Percentiles rank a stretch among this genome's conserved stretches.
phyloP scores from a whole-genome alignment of 2,329 filamentous ascomycete genomes.

The Ophiobolus disseminans region DNA sequence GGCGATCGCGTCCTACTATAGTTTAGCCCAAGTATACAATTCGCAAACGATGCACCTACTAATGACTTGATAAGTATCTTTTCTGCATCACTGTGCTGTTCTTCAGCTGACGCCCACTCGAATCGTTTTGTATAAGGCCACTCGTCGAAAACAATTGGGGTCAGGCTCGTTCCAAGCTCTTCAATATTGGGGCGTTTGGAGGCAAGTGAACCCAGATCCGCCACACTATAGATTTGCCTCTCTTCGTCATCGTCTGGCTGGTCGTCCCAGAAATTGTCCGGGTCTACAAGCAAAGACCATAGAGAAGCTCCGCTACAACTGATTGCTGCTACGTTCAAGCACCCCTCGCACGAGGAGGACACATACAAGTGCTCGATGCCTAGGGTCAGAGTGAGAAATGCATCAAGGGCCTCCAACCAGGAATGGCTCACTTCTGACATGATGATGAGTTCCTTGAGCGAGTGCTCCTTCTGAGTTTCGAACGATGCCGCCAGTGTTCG shows the following conservation, averaged over 20 bases:
- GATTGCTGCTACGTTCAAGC: too few species aligned
- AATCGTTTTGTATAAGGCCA: background rate
- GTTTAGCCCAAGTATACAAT: background rate
- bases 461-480: background rate
- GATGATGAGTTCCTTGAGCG: background rate
- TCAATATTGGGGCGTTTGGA: background rate
- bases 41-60: background rate
- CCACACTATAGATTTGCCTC: background rate
- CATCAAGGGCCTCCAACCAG: too few species aligned
- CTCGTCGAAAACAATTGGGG: background rate
- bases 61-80: background rate
- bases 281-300: too few species aligned
- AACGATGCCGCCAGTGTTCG: background rate
- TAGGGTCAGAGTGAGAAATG: too few species aligned
- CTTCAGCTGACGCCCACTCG: background rate
- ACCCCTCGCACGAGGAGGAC: too few species aligned
- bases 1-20: background rate
- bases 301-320: too few species aligned
- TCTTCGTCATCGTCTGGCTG: background rate
- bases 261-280: background rate
- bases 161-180: background rate
- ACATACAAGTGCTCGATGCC: too few species aligned
- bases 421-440: too few species aligned
- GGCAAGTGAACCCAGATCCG: background rate
- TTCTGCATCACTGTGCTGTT: background rate